Conservation (phyloP, 352 stramenopile species). For the Globisporangium uncinulatum region DNA sequence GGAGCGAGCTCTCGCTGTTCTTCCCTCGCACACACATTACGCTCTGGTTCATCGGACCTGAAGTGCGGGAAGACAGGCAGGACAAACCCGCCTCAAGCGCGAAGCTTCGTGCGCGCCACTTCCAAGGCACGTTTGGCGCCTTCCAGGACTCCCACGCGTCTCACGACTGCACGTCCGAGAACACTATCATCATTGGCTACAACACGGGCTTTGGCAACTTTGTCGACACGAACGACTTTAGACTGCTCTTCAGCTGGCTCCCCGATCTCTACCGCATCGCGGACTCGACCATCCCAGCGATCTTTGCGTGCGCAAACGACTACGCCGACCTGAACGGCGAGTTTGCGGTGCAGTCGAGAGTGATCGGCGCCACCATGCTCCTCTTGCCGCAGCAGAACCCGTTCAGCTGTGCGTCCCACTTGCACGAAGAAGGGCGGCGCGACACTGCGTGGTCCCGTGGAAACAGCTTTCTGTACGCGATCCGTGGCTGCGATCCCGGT, state of each 20-base stretch:
- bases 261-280: slow-evolving; percentile 53
- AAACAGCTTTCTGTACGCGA: slow-evolving; percentile 67
- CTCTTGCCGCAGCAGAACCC: slow-evolving; percentile 64
- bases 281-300: slow-evolving; percentile 38
- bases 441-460: slow-evolving; percentile 60
- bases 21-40: slow-evolving; percentile 29
- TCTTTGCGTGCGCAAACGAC: slow-evolving; percentile 77
- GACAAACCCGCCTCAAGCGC: background rate
- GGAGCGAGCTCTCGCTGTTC: slow-evolving; percentile 41
- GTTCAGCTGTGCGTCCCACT: slow-evolving; percentile 63
- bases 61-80: slow-evolving; percentile 21
- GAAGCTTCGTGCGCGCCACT: slow-evolving; percentile 30
- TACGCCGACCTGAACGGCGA: slow-evolving; percentile 78
- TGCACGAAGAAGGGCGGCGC: slow-evolving; percentile 62
- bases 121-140: slow-evolving; percentile 41
- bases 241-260: slow-evolving; percentile 70
- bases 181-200: slow-evolving; percentile 58
- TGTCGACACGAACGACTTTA: slow-evolving; percentile 39
- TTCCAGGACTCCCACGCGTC: slow-evolving; percentile 35
- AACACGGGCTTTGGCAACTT: slow-evolving; percentile 83
- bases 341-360: slow-evolving; percentile 58
- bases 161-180: slow-evolving; percentile 24
- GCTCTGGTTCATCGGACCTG: slow-evolving; percentile 61
- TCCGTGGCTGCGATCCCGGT: slow-evolving; percentile 31
- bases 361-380: slow-evolving; percentile 59